Base-by-base conservation (phyloP, 441 rosid genomes). In the Brassica balearica region DNA sequence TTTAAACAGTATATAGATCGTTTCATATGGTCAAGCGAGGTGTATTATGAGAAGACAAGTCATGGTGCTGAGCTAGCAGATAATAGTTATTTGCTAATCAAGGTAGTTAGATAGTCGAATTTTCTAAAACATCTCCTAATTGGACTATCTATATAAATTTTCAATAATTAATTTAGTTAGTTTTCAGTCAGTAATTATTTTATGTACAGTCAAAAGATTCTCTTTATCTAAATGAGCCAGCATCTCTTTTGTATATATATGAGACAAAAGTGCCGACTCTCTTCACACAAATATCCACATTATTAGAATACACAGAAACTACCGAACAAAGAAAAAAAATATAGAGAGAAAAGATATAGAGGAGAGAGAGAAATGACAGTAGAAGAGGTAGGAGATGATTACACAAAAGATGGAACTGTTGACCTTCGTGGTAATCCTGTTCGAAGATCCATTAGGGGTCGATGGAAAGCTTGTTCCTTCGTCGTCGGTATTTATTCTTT, bases 381-480 rank as follows among this genome's bases (percentile, higher is more conserved):
- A 5, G 56, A 51, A 51, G 56, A 51, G 56, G 56, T 51, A 51
- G 56, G 56, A 51, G 56, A 51, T 51, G 56, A 51, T 51, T 51
- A 51, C 19, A 51, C 56, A 51, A 51, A 51, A 51, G 56, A 51
- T 51, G 56, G 56, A 51, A 51, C 56, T 51, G 56, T 51, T 51
- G 56, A 51, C 15, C 56, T 51, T 51, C 56, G 56, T 51, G 56
- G 56, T 51, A 51, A 51, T 4, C 56, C 56, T 51, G 56, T 51
- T 51, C 56, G 56, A 51, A 51, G 56, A 51, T 51, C 56, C 56
- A 51, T 51, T 51, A 51, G 56, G n/a, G 56, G 56, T 51, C 56
- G 56, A 51, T 51, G 56, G 56, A 51, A 51, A 51, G 56, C 56
- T 51, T 51, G 56, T 51, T 51, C 56, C 56, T 51, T 51, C 19